Conservation (phyloP, 768 basidiomycete species). For the Boletus reticuloceps region DNA sequence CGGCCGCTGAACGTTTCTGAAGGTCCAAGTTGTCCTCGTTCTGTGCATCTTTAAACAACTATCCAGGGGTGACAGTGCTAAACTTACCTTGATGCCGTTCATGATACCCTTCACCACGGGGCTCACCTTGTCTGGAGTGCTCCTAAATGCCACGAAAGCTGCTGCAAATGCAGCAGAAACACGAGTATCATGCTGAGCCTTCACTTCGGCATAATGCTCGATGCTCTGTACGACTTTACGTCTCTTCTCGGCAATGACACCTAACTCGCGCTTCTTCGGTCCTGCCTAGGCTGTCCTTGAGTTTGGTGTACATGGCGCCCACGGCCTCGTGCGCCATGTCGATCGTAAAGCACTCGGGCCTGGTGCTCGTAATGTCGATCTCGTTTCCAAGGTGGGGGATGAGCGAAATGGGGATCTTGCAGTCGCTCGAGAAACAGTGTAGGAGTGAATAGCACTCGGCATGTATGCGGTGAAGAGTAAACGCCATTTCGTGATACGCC, state of each 20-base stretch:
- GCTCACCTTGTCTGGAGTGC: constrained; percentile 89
- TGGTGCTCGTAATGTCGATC: constrained; percentile 70
- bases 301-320: constrained; percentile 62
- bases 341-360: constrained; percentile 71
- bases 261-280: constrained; percentile 78
- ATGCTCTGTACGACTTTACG: constrained; percentile 65
- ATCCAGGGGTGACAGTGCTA: not conserved
- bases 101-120: constrained; percentile 96
- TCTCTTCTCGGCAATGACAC: constrained; percentile 74
- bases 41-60: constrained; percentile 36
- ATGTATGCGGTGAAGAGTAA: constrained; percentile 75
- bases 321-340: constrained; percentile 72
- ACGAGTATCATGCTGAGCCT: constrained; percentile 81
- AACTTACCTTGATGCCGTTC: constrained; percentile 90
- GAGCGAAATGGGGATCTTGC: constrained; percentile 76
- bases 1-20: constrained; percentile 82
- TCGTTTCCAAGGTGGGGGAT: constrained; percentile 78
- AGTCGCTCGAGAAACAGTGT: constrained; percentile 81
- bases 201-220: constrained; percentile 77
- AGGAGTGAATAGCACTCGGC: constrained; percentile 76
- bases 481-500: constrained; percentile 90
- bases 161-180: constrained; percentile 89
- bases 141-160: constrained; percentile 83
- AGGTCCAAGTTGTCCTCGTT: constrained; percentile 87
- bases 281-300: constrained; percentile 72